A percentile compares a stretch with the other conserved stretches of the same genome.
These are phyloP conservation scores for Tricholoma terreum DNA, from an alignment of 768 basidiomycete species.

Conservation along the genomic window DNA sequence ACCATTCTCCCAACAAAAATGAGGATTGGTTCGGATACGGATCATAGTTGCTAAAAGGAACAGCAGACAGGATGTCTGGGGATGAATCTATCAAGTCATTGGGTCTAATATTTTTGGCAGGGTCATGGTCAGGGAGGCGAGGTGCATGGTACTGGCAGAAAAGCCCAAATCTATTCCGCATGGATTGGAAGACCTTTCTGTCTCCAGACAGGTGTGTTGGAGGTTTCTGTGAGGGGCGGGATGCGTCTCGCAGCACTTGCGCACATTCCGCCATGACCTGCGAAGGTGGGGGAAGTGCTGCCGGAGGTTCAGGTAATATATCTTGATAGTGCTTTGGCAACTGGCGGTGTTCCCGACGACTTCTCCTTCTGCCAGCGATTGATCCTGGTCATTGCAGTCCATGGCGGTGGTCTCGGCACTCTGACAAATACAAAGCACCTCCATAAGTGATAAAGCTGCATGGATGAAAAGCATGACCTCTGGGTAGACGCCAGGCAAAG, in stretches of 20 bases:
- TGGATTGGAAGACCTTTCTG: neutral
- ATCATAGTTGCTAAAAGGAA: neutral
- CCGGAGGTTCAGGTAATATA: neutral
- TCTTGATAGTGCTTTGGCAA: neutral
- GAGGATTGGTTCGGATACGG: constrained; percentile 10
- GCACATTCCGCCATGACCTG: neutral
- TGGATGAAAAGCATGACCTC: neutral
- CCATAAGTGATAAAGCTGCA: neutral
- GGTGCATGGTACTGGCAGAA: neutral
- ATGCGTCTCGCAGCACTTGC: neutral
- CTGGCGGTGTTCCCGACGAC: neutral
- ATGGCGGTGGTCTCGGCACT: neutral
- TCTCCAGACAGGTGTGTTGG: neutral
- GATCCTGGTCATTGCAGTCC: neutral
- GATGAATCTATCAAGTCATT: neutral
- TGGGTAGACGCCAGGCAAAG: neutral
- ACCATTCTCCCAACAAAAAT: constrained; percentile 11
- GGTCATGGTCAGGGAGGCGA: neutral
- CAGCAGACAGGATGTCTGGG: neutral
- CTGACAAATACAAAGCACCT: neutral
- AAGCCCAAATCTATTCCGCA: neutral
- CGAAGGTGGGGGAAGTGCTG: neutral
- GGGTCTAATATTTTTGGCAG: neutral
- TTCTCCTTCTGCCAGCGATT: neutral
- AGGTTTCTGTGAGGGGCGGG: neutral